These are phyloP conservation scores for Phytopythium litorale DNA, from an alignment of 352 stramenopile genomes.

Conservation along the genomic window DNA sequence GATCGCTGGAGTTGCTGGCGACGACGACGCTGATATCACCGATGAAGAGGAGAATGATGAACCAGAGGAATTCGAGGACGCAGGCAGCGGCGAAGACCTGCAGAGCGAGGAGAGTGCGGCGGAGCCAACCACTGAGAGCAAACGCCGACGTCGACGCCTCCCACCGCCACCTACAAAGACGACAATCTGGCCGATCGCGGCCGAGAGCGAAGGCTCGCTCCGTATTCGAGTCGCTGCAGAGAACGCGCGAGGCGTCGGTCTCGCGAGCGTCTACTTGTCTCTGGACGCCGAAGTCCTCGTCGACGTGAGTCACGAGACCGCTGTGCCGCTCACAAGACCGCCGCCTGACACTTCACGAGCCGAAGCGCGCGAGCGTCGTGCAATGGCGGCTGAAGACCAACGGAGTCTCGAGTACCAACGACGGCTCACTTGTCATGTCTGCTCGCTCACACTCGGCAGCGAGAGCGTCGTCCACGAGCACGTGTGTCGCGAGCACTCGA, in stretches of 20 bases:
- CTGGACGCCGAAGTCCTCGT: slow-evolving; percentile 40
- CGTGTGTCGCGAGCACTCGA: slow-evolving; percentile 42
- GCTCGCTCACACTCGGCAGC: slow-evolving; percentile 12
- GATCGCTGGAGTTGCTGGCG: slow-evolving; percentile 11
- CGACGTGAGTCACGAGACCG: slow-evolving; percentile 55
- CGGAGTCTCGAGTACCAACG: slow-evolving; percentile 12
- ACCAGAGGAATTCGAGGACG: not conserved
- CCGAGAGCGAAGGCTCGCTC: slow-evolving; percentile 36
- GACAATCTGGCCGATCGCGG: slow-evolving; percentile 63
- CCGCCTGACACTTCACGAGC: slow-evolving; percentile 35
- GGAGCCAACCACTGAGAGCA: not conserved
- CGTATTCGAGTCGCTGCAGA: slow-evolving; percentile 52
- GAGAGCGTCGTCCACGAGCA: slow-evolving; percentile 47
- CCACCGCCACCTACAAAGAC: slow-evolving; percentile 31
- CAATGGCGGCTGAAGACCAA: slow-evolving; percentile 45
- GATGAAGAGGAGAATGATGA: not conserved
- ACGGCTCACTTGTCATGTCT: slow-evolving; percentile 58
- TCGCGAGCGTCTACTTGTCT: slow-evolving; percentile 51
- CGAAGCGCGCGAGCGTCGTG: slow-evolving; percentile 29
- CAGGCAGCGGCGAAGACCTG: not conserved
- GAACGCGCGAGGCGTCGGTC: slow-evolving; percentile 54
- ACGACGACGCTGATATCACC: not conserved
- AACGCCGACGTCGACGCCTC: not conserved
- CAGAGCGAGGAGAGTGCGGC: no score
- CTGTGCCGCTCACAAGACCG: slow-evolving; percentile 32